These are phyloP conservation scores for Phlyctochytrium bullatum DNA, from an alignment of 192 early-diverging fungal genomes.

Conservation along the genomic window DNA sequence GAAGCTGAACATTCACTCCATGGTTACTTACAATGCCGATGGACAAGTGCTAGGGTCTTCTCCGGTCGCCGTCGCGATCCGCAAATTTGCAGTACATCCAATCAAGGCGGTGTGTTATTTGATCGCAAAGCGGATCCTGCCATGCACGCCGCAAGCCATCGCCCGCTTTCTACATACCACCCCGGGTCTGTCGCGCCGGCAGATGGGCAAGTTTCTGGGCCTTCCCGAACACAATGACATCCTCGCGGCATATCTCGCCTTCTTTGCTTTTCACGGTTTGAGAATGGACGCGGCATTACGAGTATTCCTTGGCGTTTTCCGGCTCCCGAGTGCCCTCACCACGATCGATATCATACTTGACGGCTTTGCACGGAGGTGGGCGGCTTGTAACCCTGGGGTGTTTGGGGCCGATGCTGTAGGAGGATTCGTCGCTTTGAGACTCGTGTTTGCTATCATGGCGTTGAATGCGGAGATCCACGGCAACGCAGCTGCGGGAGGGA, in stretches of 20 bases:
- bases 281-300: slow-evolving; percentile 60
- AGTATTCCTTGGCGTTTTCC: slow-evolving; percentile 50
- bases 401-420: slow-evolving; percentile 22
- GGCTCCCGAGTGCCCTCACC: slow-evolving; percentile 49
- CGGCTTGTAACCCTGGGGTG: slow-evolving; percentile 45
- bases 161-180: slow-evolving; percentile 68
- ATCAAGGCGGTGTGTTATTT: slow-evolving; percentile 54
- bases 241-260: slow-evolving; percentile 52
- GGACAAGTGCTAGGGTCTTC: slow-evolving; percentile 30
- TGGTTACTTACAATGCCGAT: neutral
- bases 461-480: slow-evolving; percentile 59
- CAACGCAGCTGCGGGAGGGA: slow-evolving; percentile 15
- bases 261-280: slow-evolving; percentile 52
- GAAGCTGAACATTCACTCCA: slow-evolving; percentile 30
- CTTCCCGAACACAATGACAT: slow-evolving; percentile 55
- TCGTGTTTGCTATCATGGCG: slow-evolving; percentile 61
- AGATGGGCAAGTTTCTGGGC: slow-evolving; percentile 57
- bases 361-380: slow-evolving; percentile 63
- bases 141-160: slow-evolving; percentile 57
- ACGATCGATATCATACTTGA: slow-evolving; percentile 53
- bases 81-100: slow-evolving; percentile 59
- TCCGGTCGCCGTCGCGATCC: slow-evolving; percentile 54
- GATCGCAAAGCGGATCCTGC: slow-evolving; percentile 53
- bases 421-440: slow-evolving; percentile 54
- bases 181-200: slow-evolving; percentile 53